Percentiles rank a stretch among this genome's conserved stretches.
phyloP scores from a whole-genome alignment of 192 early-diverging fungal species.

The Umbelopsis vinacea region DNA sequence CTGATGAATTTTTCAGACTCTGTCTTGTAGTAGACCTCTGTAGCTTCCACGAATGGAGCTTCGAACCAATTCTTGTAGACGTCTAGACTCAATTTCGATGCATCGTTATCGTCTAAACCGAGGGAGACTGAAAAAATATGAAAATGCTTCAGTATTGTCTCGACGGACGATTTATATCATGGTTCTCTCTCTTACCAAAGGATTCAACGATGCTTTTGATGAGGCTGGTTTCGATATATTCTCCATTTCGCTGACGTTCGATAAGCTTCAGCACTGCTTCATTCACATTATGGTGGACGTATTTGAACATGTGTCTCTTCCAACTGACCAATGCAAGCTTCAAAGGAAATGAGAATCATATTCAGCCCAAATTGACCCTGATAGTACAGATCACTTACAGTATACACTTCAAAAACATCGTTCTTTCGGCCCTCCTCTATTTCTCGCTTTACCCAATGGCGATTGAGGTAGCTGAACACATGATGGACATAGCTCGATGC shows the following conservation, averaged over 20 bases:
- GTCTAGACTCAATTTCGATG: constrained; percentile 79
- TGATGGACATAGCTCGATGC: constrained; percentile 86
- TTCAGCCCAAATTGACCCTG: not conserved
- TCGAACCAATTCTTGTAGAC: constrained; percentile 92
- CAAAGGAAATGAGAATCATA: not conserved
- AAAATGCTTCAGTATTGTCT: not conserved
- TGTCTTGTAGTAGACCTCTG: constrained; percentile 84
- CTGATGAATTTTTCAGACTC: constrained; percentile 90
- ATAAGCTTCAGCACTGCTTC: constrained; percentile 80
- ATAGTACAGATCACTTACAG: constrained; percentile 55
- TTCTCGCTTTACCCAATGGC: constrained; percentile 97
- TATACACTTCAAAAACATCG: constrained; percentile 90
- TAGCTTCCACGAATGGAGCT: constrained; percentile 78
- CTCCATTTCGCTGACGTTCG: constrained; percentile 83
- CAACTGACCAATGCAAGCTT: constrained; percentile 86
- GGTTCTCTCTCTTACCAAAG: constrained; percentile 64
- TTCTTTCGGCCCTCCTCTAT: constrained; percentile 90
- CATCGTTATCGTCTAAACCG: constrained; percentile 81
- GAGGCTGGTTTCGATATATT: constrained; percentile 83
- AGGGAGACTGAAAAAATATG: constrained; percentile 63
- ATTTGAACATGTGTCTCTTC: constrained; percentile 79
- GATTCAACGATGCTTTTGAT: constrained; percentile 91
- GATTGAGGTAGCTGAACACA: constrained; percentile 93
- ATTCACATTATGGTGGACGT: constrained; percentile 73
- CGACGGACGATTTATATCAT: not conserved